Evolutionary conservation across 1,284 basidiomycete genomes (phyloP).

Genomic region (Sanghuangporus baumii): DNA sequence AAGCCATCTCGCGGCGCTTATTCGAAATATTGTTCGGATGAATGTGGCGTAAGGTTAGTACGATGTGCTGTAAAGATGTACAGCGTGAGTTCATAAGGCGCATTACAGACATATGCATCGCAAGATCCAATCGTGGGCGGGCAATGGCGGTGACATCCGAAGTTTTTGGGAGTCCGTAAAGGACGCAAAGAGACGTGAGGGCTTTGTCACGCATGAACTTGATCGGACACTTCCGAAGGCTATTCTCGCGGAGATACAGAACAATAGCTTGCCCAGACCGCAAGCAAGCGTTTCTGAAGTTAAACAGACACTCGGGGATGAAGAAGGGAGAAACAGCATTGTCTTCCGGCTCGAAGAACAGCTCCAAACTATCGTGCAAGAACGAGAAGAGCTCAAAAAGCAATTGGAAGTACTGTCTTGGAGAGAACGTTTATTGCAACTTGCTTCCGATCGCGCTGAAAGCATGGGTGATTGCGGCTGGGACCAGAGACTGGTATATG

Average conservation of each 20-base stretch:
- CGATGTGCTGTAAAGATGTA: background rate
- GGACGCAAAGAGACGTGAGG: constrained; percentile 60
- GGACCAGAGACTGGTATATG: constrained; percentile 77
- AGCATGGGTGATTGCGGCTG: constrained; percentile 68
- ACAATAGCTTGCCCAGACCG: background rate
- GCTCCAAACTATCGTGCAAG: constrained; percentile 48
- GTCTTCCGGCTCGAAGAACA: constrained; percentile 41
- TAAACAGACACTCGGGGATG: background rate
- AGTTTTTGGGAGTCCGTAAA: constrained; percentile 68
- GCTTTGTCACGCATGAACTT: constrained; percentile 44
- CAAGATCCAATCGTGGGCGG: constrained; percentile 53
- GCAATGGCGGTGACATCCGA: constrained; percentile 52
- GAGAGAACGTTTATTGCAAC: constrained; percentile 59
- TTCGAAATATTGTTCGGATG: constrained; percentile 82
- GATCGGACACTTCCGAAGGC: constrained; percentile 11
- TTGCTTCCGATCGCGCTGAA: constrained; percentile 58
- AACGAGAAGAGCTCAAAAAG: constrained; percentile 56
- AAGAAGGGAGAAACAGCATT: constrained; percentile 34
- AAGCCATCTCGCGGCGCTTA: constrained; percentile 71
- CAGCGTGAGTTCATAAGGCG: background rate
- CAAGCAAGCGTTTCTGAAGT: constrained; percentile 2
- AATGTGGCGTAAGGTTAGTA: constrained; percentile 60
- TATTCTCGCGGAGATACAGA: constrained; percentile 13
- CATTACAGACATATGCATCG: constrained; percentile 41
- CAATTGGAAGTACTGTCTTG: constrained; percentile 62